Evolutionary conservation across 2,329 filamentous ascomycete species (phyloP), one percentile per base, ranked within the genome.

Genomic region (Elsinoe arachidis): DNA sequence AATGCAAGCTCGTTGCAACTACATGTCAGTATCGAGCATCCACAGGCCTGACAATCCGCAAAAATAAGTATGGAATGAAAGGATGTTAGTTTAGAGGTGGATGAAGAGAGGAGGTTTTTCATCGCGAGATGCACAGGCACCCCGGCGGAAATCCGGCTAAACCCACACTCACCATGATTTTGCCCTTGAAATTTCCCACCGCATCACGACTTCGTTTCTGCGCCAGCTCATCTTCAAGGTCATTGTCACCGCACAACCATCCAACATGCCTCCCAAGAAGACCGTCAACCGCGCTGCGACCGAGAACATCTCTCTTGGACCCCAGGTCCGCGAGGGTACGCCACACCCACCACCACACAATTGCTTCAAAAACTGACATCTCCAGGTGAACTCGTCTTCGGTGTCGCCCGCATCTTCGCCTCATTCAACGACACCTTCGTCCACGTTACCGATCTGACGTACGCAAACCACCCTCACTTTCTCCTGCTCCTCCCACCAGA

Each of bases 221-320:
- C 44, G 37, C 39, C 34, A 56, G 58, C 56, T 56, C 19, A 47
- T 53, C 43, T 46, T 56, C 51, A 51, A 55, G 56, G 30, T 49
- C 26, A 58, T 38, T 37, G 44, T 44, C 55, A 35, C 39, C 56
- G 37, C 46, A 56, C 49, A 58, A 38, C 47, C 17, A 71, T 70
- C 76, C 81, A 88, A 78, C 75, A 97, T 97, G 92, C 80, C 91
- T 78, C 91, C 91, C 77, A 95, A 95, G 85, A 91, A 92, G 83
- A 85, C 86, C 77, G 79, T 84, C 72, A 83, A 86, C 75, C 85
- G 88, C 72, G 82, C 84, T 70, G 85, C 78, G 65, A 78, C 92
- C 81, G 93, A 97, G 86, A 99, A 99, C 81, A 93, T 99, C 83
- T 91, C 88, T 78, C 85, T 97, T 72, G 93, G 93, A 72, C 93